phyloP scores from a whole-genome alignment of 2,329 filamentous ascomycete genomes.

The Raffaelea ambrosiae region DNA sequence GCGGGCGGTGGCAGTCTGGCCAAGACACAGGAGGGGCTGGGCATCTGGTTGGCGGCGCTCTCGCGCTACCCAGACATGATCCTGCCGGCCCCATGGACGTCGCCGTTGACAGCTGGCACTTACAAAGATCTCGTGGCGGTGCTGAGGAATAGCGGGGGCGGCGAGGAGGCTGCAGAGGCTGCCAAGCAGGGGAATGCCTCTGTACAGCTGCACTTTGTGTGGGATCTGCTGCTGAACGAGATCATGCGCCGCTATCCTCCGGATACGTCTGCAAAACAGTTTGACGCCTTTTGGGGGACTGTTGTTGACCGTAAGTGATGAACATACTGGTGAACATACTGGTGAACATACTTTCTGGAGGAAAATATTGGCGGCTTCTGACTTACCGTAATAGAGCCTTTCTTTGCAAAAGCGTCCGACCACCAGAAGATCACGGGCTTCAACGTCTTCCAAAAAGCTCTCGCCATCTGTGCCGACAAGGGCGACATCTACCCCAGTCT shows the following conservation, averaged over 20 bases:
- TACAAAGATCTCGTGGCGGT: conserved; percentile 63
- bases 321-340: too few species aligned
- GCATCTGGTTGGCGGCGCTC: conserved; percentile 71
- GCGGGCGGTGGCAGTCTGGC: conserved; percentile 42
- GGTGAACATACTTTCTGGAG: too few species aligned
- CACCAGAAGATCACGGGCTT: conserved; percentile 91
- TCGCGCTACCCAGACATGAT: conserved; percentile 55
- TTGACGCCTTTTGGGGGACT: conserved; percentile 13
- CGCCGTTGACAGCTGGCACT: conserved; percentile 65
- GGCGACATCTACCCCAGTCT: conserved; percentile 45
- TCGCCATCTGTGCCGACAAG: conserved; percentile 45
- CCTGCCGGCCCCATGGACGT: conserved; percentile 67
- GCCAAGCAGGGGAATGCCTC: conserved; percentile 63
- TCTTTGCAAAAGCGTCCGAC: conserved; percentile 78
- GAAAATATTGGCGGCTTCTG: too few species aligned
- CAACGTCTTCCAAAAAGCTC: conserved; percentile 70
- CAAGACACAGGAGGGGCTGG: conserved; percentile 80
- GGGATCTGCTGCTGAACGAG: conserved; percentile 64
- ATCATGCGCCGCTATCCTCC: conserved; percentile 10
- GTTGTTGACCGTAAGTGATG: conserved; percentile 55
- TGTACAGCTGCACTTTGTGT: conserved; percentile 77
- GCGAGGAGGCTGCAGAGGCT: conserved; percentile 13
- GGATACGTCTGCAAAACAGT: neutral
- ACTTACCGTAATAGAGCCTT: conserved; percentile 49
- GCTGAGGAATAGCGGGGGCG: conserved; percentile 65